Base-by-base conservation (phyloP, 345 rosid genomes). In the Populus alba region DNA sequence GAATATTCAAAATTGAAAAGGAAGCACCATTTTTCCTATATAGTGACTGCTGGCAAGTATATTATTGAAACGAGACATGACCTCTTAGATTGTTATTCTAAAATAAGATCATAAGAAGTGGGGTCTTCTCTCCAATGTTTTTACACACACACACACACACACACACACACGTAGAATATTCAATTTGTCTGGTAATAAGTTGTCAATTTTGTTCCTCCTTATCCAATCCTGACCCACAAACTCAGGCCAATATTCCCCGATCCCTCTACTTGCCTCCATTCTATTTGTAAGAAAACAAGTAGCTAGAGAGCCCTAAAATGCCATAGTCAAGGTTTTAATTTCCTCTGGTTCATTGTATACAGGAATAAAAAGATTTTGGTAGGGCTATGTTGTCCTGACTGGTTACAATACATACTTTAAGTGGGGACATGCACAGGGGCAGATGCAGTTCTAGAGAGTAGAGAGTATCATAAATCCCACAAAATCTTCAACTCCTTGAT, bases 1-100 rank as follows among this genome's bases (percentile, higher is more conserved):
- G 82, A 80, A 87, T 83, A 90, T 84, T 81, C 82, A 75, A 75
- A 90, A 83, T 78, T 76, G 71, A 77, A 87, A 86, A 86, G 85
- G 77, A 72, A 83, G 23, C 71, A 39, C 72, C 73, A 82, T 84
- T 86, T 83, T 72, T 79, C 66, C 13, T 29, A 73, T 49, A 78
- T 51, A 69, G 79, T 76, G 77, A 72, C 47, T 68, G 68, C 77
- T 82, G 49, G 65, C 51, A 15, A 22, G 78, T 78, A 45, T 45
- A 49, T 74, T 80, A 51, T 68, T 20, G 79, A 80, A 75, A 78
- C 71, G 71, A 71, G 82, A 82, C 79, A 49, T 72, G 80, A 78
- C 76, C 61, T 49, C 71, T 72, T 25, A 12, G 25, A 65, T 17
- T 73, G 72, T 43, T 71, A 57, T 43, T 37, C 53, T 77, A 45